A percentile compares a stretch with the other conserved stretches of the same genome.
phyloP scores from a whole-genome alignment of 2,329 filamentous ascomycete species.

The Venturiaceae sp. region DNA sequence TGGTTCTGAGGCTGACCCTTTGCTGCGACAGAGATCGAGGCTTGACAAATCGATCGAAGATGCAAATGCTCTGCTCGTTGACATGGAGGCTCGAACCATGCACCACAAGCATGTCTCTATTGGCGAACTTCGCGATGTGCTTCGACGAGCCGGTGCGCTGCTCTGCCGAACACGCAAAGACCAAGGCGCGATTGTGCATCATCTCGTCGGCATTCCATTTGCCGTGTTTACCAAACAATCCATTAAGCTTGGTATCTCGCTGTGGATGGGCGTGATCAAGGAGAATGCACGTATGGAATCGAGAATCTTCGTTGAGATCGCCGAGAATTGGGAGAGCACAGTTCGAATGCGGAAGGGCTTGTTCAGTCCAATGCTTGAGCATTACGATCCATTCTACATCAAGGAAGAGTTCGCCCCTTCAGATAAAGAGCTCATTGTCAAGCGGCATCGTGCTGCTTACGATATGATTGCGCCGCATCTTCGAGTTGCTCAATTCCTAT shows the following conservation, averaged over 20 bases:
- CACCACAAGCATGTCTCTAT: conserved; percentile 61
- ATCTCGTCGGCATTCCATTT: conserved; percentile 89
- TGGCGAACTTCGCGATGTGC: conserved; percentile 66
- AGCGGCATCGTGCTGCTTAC: conserved; percentile 68
- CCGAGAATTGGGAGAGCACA: conserved; percentile 82
- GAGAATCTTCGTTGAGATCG: conserved; percentile 75
- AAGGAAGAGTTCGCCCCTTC: conserved; percentile 91
- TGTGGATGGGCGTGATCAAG: conserved; percentile 96
- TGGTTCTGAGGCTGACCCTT: conserved; percentile 14
- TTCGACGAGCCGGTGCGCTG: conserved; percentile 76
- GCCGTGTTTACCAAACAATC: conserved; percentile 88
- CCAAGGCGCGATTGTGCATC: conserved; percentile 70
- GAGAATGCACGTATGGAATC: conserved; percentile 87
- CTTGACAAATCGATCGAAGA: conserved; percentile 36
- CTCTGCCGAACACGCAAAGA: conserved; percentile 70
- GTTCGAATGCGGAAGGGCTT: conserved; percentile 69
- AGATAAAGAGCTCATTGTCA: conserved; percentile 64
- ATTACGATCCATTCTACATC: conserved; percentile 80
- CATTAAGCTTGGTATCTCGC: conserved; percentile 86
- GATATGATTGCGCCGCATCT: conserved; percentile 81
- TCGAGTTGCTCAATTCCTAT: conserved; percentile 76
- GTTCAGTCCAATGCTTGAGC: conserved; percentile 49
- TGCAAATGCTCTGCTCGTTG: conserved; percentile 51
- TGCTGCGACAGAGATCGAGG: conserved; percentile 10
- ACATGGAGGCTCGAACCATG: conserved; percentile 62